A percentile compares a stretch with the other conserved stretches of the same genome.
phyloP scores from a whole-genome alignment of 2,329 filamentous ascomycete species.

The Apiospora aurea region DNA sequence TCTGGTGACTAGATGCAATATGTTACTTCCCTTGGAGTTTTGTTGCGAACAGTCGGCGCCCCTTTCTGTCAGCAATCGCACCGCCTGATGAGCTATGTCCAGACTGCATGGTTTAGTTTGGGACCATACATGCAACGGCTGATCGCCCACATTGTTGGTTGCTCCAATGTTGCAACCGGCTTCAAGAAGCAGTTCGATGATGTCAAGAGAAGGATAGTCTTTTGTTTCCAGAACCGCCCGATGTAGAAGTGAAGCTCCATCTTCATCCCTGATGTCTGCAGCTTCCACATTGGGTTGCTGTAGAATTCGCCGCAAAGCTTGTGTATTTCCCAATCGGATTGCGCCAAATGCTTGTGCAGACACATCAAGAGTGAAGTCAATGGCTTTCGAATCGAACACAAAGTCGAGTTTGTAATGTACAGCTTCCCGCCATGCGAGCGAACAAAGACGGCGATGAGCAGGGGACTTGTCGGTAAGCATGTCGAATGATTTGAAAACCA shows the following conservation, averaged over 20 bases:
- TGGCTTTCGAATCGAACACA: neutral
- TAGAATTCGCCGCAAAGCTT: no score
- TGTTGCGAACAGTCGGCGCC: neutral
- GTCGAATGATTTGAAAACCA: no score
- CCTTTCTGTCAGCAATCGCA: neutral
- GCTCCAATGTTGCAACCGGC: no score
- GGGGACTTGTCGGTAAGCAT: no score
- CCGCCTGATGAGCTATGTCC: no score
- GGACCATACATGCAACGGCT: neutral
- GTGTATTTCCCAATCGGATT: neutral
- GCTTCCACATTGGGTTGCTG: no score
- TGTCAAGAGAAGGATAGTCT: no score
- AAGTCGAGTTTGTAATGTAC: neutral
- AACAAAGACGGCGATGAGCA: conserved; percentile 22
- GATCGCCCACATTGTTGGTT: no score
- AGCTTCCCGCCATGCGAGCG: conserved; percentile 6
- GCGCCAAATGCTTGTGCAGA: neutral
- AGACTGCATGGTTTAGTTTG: neutral
- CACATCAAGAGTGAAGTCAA: neutral
- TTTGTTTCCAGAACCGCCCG: no score
- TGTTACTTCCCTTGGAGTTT: neutral
- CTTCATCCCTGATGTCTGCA: no score
- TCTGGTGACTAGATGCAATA: neutral
- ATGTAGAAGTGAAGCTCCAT: no score
- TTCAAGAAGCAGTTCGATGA: no score